These are phyloP conservation scores for Dysphania ambrosioides DNA, from an alignment of 148 eudicot genomes.

Conservation along the genomic window DNA sequence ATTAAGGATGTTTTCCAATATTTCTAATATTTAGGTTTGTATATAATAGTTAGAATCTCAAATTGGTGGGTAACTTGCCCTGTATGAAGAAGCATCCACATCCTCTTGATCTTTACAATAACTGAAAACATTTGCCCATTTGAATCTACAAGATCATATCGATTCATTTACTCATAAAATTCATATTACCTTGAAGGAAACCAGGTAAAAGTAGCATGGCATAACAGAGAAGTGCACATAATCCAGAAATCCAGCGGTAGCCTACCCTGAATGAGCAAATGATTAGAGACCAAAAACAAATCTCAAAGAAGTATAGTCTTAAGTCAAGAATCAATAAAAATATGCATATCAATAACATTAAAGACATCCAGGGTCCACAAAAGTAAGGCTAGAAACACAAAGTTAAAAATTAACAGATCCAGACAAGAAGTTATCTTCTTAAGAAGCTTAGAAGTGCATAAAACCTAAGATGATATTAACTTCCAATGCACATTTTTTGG, in stretches of 20 bases:
- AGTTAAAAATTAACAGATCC: no score
- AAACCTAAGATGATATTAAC: no score
- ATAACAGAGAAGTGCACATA: conserved; percentile 71
- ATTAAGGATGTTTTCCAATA: neutral
- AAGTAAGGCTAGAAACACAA: neutral
- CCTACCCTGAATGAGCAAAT: conserved; percentile 74
- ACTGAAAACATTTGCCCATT: neutral
- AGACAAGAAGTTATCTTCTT: no score
- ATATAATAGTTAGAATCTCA: neutral
- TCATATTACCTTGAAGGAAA: conserved; percentile 71
- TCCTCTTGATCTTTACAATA: no score
- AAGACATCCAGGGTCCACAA: no score
- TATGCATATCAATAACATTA: neutral
- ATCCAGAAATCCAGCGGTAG: conserved; percentile 67
- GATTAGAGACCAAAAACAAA: conserved; percentile 30
- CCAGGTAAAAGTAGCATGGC: conserved; percentile 91
- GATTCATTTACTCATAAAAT: conserved; percentile 2
- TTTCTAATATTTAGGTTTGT: neutral
- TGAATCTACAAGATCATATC: neutral
- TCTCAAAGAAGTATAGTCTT: neutral
- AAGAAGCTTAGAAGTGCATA: no score
- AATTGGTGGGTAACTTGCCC: neutral
- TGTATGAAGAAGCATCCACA: neutral
- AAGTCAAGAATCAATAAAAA: neutral
- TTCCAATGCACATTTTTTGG: no score